phyloP scores from a whole-genome alignment of 108 stramenopile genomes.

The Fistulifera solaris region DNA sequence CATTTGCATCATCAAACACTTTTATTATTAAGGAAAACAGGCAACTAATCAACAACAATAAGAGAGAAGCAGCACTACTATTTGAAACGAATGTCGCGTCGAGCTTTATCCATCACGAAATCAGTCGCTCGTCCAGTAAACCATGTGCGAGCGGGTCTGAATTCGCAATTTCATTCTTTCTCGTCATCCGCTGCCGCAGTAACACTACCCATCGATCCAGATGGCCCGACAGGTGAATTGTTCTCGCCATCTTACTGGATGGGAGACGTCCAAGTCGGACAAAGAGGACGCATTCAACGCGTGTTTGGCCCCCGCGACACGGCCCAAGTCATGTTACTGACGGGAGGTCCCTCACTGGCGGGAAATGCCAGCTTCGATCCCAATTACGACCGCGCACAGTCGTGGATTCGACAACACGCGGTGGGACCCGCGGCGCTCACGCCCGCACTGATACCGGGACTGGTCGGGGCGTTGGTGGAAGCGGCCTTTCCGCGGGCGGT shows the following conservation, averaged over 20 bases:
- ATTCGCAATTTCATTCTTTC: background rate
- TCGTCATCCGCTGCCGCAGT: constrained; percentile 3
- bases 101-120: no score
- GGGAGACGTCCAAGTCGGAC: constrained; percentile 17
- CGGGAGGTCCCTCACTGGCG: constrained; percentile 36
- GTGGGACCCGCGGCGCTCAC: constrained; percentile 45
- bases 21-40: no score
- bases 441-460: constrained; percentile 31
- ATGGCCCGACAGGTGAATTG: constrained; percentile 19
- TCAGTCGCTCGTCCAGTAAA: no score
- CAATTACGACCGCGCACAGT: constrained; percentile 28
- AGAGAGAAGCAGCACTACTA: no score
- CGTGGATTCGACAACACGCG: constrained; percentile 37
- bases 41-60: no score
- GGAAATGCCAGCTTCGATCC: constrained; percentile 32
- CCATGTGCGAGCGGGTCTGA: no score
- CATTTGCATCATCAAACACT: no score
- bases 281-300: constrained; percentile 25
- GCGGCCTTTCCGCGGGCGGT: constrained; percentile 35
- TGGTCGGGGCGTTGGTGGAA: constrained; percentile 44
- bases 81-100: no score
- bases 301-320: constrained; percentile 32
- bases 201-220: background rate
- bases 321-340: constrained; percentile 29
- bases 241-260: constrained; percentile 11